A percentile compares a stretch with the other conserved stretches of the same genome.
Conservation (phyloP, 139 green algal genomes). For the Eudorina sp. region DNA sequence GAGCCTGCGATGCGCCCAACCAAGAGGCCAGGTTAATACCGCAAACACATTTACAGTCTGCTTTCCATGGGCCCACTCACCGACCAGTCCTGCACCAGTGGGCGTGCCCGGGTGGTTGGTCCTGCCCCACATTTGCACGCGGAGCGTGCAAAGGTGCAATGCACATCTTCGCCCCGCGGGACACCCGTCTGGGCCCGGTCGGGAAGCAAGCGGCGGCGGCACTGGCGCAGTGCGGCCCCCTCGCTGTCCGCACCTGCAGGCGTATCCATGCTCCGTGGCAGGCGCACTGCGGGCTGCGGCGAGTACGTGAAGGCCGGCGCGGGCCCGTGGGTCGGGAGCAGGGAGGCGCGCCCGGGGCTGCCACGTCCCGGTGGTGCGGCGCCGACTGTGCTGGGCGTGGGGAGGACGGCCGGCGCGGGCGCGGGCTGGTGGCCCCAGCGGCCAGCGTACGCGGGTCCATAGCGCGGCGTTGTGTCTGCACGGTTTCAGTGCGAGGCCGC, state of each 20-base stretch:
- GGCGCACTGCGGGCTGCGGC: not conserved
- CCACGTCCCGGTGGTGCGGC: no score
- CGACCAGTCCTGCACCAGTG: not conserved
- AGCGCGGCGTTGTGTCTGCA: no score
- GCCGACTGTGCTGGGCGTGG: no score
- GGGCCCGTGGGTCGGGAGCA: not conserved
- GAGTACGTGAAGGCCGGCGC: slow-evolving; percentile 1
- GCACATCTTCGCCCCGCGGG: not conserved
- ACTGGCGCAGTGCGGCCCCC: no score
- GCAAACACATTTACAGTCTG: no score
- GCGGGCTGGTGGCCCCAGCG: no score
- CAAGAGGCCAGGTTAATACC: not conserved
- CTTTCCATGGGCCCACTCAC: no score
- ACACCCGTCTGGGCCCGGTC: not conserved
- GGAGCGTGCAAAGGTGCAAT: not conserved
- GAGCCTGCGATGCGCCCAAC: not conserved
- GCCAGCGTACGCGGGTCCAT: no score
- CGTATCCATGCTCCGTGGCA: not conserved
- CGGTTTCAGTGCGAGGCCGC: no score
- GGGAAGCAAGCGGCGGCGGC: no score
- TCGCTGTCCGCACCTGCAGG: not conserved
- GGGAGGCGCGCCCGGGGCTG: not conserved
- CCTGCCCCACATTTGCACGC: not conserved
- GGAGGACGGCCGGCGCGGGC: no score
- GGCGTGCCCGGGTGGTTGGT: not conserved